Evolutionary conservation across 352 stramenopile species (phyloP).

Genomic region (Phytophthora syringae): DNA sequence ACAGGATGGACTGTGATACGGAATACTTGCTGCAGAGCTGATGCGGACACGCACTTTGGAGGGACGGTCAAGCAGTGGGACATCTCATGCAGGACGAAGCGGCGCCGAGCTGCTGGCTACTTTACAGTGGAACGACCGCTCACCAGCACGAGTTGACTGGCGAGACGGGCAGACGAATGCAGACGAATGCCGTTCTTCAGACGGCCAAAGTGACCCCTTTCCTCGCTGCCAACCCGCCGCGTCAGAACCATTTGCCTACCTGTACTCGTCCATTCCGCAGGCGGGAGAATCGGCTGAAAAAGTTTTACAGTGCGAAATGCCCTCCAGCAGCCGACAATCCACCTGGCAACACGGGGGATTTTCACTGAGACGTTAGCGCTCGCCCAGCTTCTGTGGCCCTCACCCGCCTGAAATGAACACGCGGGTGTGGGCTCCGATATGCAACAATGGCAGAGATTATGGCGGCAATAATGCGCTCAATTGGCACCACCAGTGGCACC

Average conservation of each 20-base stretch:
- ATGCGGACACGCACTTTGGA: background rate
- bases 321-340: constrained; percentile 31
- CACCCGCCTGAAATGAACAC: constrained; percentile 16
- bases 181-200: background rate
- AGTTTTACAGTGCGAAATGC: background rate
- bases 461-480: background rate
- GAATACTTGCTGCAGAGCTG: background rate
- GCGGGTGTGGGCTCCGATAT: constrained; percentile 12
- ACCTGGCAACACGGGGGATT: constrained; percentile 16
- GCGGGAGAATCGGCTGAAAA: constrained; percentile 33
- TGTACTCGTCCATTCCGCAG: constrained; percentile 18
- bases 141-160: constrained; percentile 11
- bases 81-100: constrained; percentile 19
- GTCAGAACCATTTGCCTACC: constrained; percentile 16
- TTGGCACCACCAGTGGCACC: background rate
- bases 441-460: constrained; percentile 1
- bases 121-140: constrained; percentile 10
- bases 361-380: constrained; percentile 22
- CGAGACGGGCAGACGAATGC: constrained; percentile 7
- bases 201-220: constrained; percentile 2
- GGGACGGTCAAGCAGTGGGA: constrained; percentile 25
- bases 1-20: background rate
- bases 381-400: constrained; percentile 6
- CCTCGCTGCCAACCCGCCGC: constrained; percentile 6
- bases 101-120: constrained; percentile 9